Percentiles rank a stretch among this genome's conserved stretches.
These are phyloP conservation scores for Capsella bursapastoris DNA, from an alignment of 345 rosid genomes.

Conservation along the genomic window DNA sequence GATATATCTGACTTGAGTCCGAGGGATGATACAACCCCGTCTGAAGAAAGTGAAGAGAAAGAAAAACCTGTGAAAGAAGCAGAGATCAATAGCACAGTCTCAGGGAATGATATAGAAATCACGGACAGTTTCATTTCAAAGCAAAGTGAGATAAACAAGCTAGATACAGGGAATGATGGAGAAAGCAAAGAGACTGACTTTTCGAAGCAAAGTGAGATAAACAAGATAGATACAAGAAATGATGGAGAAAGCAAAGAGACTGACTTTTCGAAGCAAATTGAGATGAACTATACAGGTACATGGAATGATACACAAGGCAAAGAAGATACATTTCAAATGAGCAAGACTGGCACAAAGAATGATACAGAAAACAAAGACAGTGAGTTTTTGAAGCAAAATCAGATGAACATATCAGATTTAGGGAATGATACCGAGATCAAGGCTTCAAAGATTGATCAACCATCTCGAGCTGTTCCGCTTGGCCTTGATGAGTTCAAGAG, in stretches of 20 bases:
- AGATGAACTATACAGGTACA: constrained; percentile 23
- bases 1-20: constrained; percentile 19
- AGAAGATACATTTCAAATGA: background rate
- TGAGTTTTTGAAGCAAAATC: constrained; percentile 13
- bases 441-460: constrained; percentile 50
- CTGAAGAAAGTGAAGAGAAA: constrained; percentile 20
- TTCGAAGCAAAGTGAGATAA: constrained; percentile 18
- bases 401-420: constrained; percentile 21
- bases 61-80: background rate
- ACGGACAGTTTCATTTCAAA: constrained; percentile 9
- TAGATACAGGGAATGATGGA: constrained; percentile 35
- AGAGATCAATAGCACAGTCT: constrained; percentile 27
- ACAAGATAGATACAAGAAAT: constrained; percentile 28
- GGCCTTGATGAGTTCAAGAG: constrained; percentile 97
- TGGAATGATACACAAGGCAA: constrained; percentile 29
- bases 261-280: constrained; percentile 15
- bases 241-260: constrained; percentile 39
- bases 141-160: constrained; percentile 13
- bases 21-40: background rate
- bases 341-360: background rate
- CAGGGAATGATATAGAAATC: constrained; percentile 36
- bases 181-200: constrained; percentile 36
- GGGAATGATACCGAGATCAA: constrained; percentile 41
- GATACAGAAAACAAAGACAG: constrained; percentile 4
- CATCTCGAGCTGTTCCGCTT: constrained; percentile 63